A percentile compares a stretch with the other conserved stretches of the same genome.
Conservation (phyloP, 2,329 filamentous ascomycete species). For the Alternaria conjuncta region DNA sequence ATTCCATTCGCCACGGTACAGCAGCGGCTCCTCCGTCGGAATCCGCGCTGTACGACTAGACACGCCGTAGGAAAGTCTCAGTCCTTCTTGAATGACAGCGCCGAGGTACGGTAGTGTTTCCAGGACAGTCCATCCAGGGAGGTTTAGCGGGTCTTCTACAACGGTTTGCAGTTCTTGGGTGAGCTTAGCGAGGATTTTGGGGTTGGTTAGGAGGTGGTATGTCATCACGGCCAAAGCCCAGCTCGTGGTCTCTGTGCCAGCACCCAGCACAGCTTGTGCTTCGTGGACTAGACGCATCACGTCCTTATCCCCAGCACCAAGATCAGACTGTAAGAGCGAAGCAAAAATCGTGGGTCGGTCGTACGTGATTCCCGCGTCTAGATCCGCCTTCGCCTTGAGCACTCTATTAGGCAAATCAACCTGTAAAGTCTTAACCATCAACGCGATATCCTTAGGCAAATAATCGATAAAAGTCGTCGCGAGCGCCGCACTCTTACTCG, state of each 20-base stretch:
- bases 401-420: slow-evolving; percentile 34
- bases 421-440: slow-evolving; percentile 34
- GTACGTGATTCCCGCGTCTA: slow-evolving; percentile 31
- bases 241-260: slow-evolving; percentile 45
- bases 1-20: slow-evolving; percentile 35
- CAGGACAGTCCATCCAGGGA: slow-evolving; percentile 27
- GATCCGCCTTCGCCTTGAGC: slow-evolving; percentile 25
- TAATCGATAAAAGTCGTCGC: slow-evolving; percentile 27
- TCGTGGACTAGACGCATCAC: slow-evolving; percentile 40
- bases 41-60: slow-evolving; percentile 35
- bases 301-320: slow-evolving; percentile 25
- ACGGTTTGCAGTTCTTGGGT: slow-evolving; percentile 31
- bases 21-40: slow-evolving; percentile 28
- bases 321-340: slow-evolving; percentile 22
- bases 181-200: slow-evolving; percentile 27
- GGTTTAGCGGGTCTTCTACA: slow-evolving; percentile 19
- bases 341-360: slow-evolving; percentile 34
- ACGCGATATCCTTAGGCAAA: slow-evolving; percentile 24
- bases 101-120: slow-evolving; percentile 41
- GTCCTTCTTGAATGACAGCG: slow-evolving; percentile 41
- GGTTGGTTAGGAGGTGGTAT: slow-evolving; percentile 38
- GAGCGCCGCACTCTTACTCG: slow-evolving; percentile 15
- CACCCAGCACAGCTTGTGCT: slow-evolving; percentile 39
- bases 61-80: slow-evolving; percentile 36
- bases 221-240: slow-evolving; percentile 35